Base-by-base conservation (phyloP, 176 grass and related monocot species). In the Oryza glumipatula region DNA sequence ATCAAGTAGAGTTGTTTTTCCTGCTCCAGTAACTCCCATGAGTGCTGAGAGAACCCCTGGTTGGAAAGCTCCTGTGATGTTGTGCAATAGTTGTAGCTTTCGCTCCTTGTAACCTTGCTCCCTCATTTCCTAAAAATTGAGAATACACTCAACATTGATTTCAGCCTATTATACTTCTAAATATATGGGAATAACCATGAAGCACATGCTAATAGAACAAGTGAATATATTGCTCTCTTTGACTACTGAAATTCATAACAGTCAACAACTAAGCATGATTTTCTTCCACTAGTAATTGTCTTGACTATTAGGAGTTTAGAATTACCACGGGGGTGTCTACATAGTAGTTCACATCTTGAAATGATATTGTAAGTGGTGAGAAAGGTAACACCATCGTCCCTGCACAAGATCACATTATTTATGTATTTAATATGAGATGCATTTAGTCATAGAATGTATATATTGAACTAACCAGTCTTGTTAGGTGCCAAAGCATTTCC, bases 1-100 rank as follows among this genome's bases (percentile, higher is more conserved):
- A 89, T 96, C 91, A 82, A 96, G 85, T 22, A 96, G 80, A 23
- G 91, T 96, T 33, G 94, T 96, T 86, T 96, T 96, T 10, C 94
- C 94, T 22, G 94, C 94, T 71, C 94, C 90, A 76, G 65, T 96
- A 60, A 93, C 88, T 11, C 94, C 94, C 94, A 96, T 96, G 48
- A 96, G 69, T 9, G 77, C 94, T 15, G 94, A 89, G 15, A 96
- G 86, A 32, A 96, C 70, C 9, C 94, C 88, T 33, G 93, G 93
- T 11, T 76, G 79, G 73, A 95, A 90, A 6, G 79, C 85, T 16
- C 93, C 90, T 60, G 88, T 92, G 66, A 96, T 93, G 80, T 85
- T 89, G 61, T 91, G 91, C 28, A 96, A 87, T 14, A 96, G 45
- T 85, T 93, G 91, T 33, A 96, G 83, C 64, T 87, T 90, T 21